Base-by-base conservation (phyloP, 106 monocot genomes). In the Hemerocallis citrina region DNA sequence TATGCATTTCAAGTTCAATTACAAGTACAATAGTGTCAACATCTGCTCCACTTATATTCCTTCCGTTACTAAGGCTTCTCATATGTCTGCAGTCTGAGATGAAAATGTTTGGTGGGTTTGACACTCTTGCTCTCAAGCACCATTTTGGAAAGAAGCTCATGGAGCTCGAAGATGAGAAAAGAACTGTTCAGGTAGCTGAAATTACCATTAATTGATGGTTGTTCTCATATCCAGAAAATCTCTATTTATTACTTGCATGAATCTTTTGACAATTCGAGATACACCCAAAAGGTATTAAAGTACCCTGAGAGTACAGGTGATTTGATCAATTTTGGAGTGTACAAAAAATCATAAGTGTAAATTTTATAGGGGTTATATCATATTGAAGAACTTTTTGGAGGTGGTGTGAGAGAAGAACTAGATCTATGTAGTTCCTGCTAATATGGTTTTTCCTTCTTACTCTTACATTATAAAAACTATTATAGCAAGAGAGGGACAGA, bases 141-240 rank as follows among this genome's bases (percentile, higher is more conserved):
- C 90, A 98, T 79, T 92, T 91, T 60, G 84, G 91, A 55, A 98
- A 87, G 81, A 98, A 88, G 54, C 76, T 98, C 34, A 76, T 91
- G 86, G 87, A 98, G 67, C 91, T 98, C 70, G 96, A 98, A 73
- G 84, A 91, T 54, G 91, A 98, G 66, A 98, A 98, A 70, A 74
- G 65, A 64, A 32, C 57, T 47, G 87, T 92, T 28, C 91, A 98
- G 87, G 96, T 91, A 28, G 57, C 17, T 65, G 33, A 56, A 38
- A 60, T 20, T 55, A 34, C 34, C 14, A 20, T n/a, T 16, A 12
- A 55, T 15, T 13, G 15, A 14, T n/a, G 9, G 15, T n/a, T 31
- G 29, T 31, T 37, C 9, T 37, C 21, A 38, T 52, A 19, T 60
- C n/a, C 49, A 10, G 17, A 40, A 6, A 27, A 7, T 61, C 24